A percentile compares a stretch with the other conserved stretches of the same genome.
Evolutionary conservation across 2,329 filamentous ascomycete genomes (phyloP).

Genomic region (Annulohypoxylon truncatum): DNA sequence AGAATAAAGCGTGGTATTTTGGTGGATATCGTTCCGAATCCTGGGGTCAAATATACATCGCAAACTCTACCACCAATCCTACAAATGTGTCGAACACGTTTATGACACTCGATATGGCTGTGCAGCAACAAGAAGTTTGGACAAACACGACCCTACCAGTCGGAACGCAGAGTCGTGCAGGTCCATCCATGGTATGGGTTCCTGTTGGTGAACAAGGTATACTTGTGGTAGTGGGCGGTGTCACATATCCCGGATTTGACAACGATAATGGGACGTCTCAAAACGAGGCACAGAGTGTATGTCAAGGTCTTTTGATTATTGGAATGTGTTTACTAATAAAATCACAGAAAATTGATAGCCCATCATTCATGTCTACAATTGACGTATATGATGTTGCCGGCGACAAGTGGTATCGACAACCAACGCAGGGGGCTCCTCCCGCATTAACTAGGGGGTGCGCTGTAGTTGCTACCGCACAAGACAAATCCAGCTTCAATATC

Average conservation of each 20-base stretch:
- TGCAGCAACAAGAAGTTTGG: constrained; percentile 65
- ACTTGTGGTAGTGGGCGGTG: constrained; percentile 81
- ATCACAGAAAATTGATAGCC: constrained; percentile 69
- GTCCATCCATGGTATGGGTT: constrained; percentile 77
- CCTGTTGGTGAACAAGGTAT: constrained; percentile 82
- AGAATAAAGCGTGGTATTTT: constrained; percentile 79
- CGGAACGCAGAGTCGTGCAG: constrained; percentile 66
- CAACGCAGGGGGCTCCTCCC: constrained; percentile 68
- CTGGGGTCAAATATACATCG: constrained; percentile 61
- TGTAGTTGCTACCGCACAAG: constrained; percentile 76
- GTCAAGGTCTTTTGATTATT: constrained; percentile 28
- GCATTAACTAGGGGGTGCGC: constrained; percentile 76
- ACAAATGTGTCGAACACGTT: constrained; percentile 65
- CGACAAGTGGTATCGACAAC: constrained; percentile 75
- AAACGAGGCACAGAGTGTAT: constrained; percentile 56
- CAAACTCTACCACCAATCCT: constrained; percentile 54
- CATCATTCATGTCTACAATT: constrained; percentile 76
- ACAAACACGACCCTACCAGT: constrained; percentile 65
- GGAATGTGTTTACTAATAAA: constrained; percentile 38
- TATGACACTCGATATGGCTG: constrained; percentile 70
- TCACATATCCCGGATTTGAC: constrained; percentile 67
- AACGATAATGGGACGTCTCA: constrained; percentile 44
- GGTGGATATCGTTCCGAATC: constrained; percentile 67
- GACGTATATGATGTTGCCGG: constrained; percentile 81
- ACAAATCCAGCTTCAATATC: constrained; percentile 81